Evolutionary conservation across 805 yeast species (phyloP).

Genomic region (Ogataea trehaloabstinens): DNA sequence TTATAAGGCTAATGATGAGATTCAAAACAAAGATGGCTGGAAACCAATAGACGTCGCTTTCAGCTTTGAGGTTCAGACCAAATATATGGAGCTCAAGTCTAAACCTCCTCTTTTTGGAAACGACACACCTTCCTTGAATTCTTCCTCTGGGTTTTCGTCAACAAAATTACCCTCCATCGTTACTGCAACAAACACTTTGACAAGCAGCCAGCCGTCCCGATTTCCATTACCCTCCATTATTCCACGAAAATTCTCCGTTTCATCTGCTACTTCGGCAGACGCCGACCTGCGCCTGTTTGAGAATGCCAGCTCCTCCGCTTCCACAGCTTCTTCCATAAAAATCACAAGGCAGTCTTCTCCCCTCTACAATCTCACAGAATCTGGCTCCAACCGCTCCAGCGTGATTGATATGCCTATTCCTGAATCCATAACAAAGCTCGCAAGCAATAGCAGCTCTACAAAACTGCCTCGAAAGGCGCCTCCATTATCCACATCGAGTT

Average conservation of each 20-base stretch:
- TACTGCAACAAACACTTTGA: not conserved
- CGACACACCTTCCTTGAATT: conserved; percentile 18
- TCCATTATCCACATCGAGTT: conserved; percentile 5
- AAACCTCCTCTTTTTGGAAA: conserved; percentile 23
- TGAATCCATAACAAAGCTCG: not conserved
- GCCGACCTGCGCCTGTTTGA: conserved; percentile 10
- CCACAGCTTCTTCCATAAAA: conserved; percentile 15
- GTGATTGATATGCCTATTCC: not conserved
- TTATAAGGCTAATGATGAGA: conserved; percentile 46
- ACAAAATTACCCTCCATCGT: not conserved
- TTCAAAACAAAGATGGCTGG: conserved; percentile 61
- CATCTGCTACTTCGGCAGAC: conserved; percentile 15
- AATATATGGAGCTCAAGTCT: conserved; percentile 33
- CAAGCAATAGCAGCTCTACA: not conserved
- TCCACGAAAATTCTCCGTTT: conserved; percentile 17
- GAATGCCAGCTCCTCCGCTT: conserved; percentile 13
- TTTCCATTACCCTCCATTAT: conserved; percentile 17
- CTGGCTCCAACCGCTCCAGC: conserved; percentile 10
- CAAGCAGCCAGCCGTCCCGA: not conserved
- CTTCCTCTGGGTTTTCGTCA: conserved; percentile 7
- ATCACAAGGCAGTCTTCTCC: conserved; percentile 20
- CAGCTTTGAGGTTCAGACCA: conserved; percentile 48
- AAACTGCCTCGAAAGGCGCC: conserved; percentile 11
- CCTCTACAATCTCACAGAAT: conserved; percentile 8
- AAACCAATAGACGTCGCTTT: conserved; percentile 59